phyloP scores from a whole-genome alignment of 768 basidiomycete species.

The Naganishia randhawae region DNA sequence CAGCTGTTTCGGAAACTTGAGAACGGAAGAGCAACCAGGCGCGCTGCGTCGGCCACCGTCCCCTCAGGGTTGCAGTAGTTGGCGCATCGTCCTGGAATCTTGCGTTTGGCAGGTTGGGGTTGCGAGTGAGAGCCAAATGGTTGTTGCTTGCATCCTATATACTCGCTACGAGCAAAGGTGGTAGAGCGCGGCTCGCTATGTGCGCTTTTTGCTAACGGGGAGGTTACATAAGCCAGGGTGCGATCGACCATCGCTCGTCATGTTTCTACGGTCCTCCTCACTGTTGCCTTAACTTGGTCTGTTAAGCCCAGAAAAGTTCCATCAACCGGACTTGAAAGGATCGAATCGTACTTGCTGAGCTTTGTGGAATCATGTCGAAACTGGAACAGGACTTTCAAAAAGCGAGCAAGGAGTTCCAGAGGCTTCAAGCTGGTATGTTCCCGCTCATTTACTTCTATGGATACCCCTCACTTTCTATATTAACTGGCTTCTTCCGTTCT shows the following conservation, averaged over 20 bases:
- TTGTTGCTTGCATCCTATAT: too few relatives aligned
- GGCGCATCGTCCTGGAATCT: too few relatives aligned
- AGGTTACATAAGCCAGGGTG: neutral
- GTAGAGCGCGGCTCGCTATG: neutral
- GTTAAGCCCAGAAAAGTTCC: neutral
- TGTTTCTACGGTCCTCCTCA: neutral
- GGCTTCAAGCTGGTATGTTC: constrained; percentile 60
- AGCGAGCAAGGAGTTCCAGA: constrained; percentile 72
- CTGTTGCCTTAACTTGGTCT: neutral
- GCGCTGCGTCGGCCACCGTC: too few relatives aligned
- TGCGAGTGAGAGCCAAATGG: too few relatives aligned
- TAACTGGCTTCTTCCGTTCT: neutral
- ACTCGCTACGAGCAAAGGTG: neutral
- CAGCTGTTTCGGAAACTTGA: neutral
- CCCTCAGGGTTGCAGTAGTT: too few relatives aligned
- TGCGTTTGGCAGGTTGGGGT: too few relatives aligned
- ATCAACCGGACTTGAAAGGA: neutral
- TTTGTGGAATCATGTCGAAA: constrained; percentile 8
- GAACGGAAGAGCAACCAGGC: too few relatives aligned
- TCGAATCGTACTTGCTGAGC: neutral
- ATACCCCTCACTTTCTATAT: neutral
- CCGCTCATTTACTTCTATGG: neutral
- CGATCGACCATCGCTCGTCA: neutral
- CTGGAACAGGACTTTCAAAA: constrained; percentile 56
- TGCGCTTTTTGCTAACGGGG: neutral